Percentiles rank a stretch among this genome's conserved stretches.
Evolutionary conservation across 371 early-diverging fungal genomes (phyloP).

Genomic region (Smittium mucronatum): DNA sequence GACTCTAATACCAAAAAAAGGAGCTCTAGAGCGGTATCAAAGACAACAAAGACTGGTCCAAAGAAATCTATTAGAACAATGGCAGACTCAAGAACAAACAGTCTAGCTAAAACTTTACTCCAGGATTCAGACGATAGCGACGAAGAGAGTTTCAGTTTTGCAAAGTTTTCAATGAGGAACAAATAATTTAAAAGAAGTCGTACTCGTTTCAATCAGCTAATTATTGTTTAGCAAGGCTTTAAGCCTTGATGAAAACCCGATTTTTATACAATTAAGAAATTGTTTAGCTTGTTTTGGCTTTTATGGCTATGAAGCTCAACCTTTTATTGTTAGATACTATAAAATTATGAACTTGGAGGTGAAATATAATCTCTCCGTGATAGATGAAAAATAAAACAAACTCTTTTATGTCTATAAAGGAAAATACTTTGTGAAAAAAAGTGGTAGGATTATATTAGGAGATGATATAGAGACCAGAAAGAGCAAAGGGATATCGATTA

Average conservation of each 20-base stretch:
- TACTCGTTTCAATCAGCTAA: neutral
- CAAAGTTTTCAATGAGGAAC: neutral
- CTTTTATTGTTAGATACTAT: neutral
- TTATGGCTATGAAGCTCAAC: neutral
- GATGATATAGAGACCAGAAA: neutral
- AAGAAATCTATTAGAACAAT: neutral
- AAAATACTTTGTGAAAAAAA: neutral
- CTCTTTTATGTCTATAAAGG: neutral
- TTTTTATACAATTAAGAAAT: neutral
- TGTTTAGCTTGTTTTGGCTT: neutral
- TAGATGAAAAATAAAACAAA: neutral
- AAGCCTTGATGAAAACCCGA: too few species aligned
- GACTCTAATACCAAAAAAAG: neutral
- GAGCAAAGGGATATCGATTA: neutral
- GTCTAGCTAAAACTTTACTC: neutral
- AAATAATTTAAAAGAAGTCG: too few species aligned
- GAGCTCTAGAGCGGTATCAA: neutral
- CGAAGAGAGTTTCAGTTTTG: neutral
- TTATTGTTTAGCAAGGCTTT: neutral
- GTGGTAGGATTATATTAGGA: neutral
- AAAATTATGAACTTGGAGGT: neutral
- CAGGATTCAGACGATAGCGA: neutral
- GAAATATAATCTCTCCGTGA: too few species aligned
- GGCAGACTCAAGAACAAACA: neutral
- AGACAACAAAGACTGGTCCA: neutral